Conservation (phyloP, 2,329 filamentous ascomycete genomes). For the Ophiostoma angusticollis region DNA sequence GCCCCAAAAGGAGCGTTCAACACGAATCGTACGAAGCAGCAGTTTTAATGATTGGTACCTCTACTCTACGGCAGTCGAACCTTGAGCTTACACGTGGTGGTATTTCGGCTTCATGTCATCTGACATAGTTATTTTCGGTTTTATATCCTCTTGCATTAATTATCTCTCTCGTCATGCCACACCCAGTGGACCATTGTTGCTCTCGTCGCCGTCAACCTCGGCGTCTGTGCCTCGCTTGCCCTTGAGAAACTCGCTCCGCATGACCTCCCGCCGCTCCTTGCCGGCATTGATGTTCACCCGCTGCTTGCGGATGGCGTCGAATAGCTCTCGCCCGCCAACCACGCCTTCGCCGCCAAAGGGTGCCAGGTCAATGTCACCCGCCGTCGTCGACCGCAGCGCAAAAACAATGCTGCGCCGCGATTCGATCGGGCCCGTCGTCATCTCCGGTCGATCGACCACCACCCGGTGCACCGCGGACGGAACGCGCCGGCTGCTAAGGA, state of each 20-base stretch:
- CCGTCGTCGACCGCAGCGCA: conserved; percentile 13
- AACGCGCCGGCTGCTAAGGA: conserved; percentile 11
- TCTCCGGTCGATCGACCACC: conserved; percentile 7
- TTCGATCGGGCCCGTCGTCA: neutral
- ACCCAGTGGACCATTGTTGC: neutral
- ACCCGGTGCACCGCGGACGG: conserved; percentile 15
- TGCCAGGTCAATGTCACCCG: conserved; percentile 9
- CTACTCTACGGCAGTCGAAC: no score
- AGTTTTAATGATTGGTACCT: no score
- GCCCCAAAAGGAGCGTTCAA: no score
- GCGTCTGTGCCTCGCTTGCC: neutral
- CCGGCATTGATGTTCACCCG: conserved; percentile 15
- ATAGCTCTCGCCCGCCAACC: conserved; percentile 10
- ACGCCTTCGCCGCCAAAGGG: conserved; percentile 9
- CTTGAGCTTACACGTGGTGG: no score
- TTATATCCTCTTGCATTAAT: no score
- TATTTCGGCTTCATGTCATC: no score
- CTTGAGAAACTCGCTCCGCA: conserved; percentile 5
- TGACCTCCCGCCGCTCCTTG: conserved; percentile 8
- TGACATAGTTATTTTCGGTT: no score
- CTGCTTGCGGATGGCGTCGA: conserved; percentile 10
- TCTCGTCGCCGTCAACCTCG: neutral
- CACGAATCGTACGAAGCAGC: no score
- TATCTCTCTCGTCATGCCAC: conserved; percentile 5
- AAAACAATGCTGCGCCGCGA: conserved; percentile 16